Evolutionary conservation across 805 yeast genomes (phyloP), one percentile per base, ranked within the genome.

Genomic region (Candida easanensis): DNA sequence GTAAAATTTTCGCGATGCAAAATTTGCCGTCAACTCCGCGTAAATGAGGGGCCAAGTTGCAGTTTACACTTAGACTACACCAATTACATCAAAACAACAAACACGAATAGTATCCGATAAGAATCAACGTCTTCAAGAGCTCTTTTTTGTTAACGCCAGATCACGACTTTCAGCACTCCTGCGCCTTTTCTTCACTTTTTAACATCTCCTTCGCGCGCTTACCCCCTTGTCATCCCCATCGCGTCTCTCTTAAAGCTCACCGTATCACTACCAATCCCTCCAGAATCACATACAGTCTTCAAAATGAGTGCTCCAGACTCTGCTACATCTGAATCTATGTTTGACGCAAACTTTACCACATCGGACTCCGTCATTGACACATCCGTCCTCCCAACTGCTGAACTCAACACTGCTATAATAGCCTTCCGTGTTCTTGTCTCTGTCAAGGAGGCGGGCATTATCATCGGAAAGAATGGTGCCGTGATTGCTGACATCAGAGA

Each of bases 361-460:
- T 4, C 41, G 20, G 25, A 32, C 28, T 4, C 46, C 37, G 17
- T 28, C 20, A 22, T 30, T 30, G 57, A 53, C 45, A 45, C 54
- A 16, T 41, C 49, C n/a, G 50, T 57, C 7, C 42, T 58, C 9
- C 63, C 63, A 21, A 25, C 43, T 1, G 60, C 48, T 15, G 45
- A 49, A 20, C 42, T 45, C 33, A 52, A 53, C 7, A 46, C 54
- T 5, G 60, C 63, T 19, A 57, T 56, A 32, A 57, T 58, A 33
- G 60, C 58, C 9, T 50, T 53, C 49, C 60, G 72, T 49, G 76
- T 88, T 1, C 71, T 89, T 22, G 84, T 89, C 16, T 80, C 93
- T 2, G 77, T 89, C 42, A 84, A 83, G 58, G 97, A 89, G 63
- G 90, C 95, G 11, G 96, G 96, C 15, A 85, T 88, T 48, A 79